Evolutionary conservation across 1,284 basidiomycete genomes (phyloP), one percentile per base, ranked within the genome.

Genomic region (Tylopilus sp.): DNA sequence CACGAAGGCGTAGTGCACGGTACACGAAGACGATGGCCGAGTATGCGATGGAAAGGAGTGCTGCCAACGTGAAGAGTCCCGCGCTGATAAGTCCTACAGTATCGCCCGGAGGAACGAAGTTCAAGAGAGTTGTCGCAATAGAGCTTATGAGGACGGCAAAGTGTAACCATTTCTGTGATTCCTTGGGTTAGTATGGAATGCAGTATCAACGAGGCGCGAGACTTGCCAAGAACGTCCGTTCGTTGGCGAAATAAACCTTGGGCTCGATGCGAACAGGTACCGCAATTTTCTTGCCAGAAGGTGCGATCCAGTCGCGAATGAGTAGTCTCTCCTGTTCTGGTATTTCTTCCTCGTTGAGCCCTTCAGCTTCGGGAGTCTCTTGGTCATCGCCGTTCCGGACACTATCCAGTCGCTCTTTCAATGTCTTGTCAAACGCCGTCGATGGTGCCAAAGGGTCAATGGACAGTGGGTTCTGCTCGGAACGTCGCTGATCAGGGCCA

Each of bases 201-300:
- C 47, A 44, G 59, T 45, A 18, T 8, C 7, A 42, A 43, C 24
- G n/a, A 51, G 49, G n/a, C 26, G 59, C 52, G 44, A 21, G 47
- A 70, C 82, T 65, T 63, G 87, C 88, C 67, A 91, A 65, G 75
- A 89, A 91, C n/a, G 92, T 94, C 52, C 93, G 77, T 69, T 97
- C 95, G 41, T 91, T 90, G 3, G 95, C 95, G 68, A 98, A 99
- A 66, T 96, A 96, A 7, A 96, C 94, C 73, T 99, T 99, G 33
- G 95, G 95, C 71, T 99, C 95, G 50, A 99, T 81, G 46, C 95
- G 82, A 30, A 99, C 86, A 31, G 95, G 94, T 1, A 99, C 81
- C 1, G 92, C 82, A 52, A 99, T 94, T 57, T 82, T 81, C 75
- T 97, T 98, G 17, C 95, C 95, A 40, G 80, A 73, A 2, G 89